Evolutionary conservation across 441 rosid species (phyloP), one percentile per base, ranked within the genome.

Genomic region (Adansonia madagascariensis): DNA sequence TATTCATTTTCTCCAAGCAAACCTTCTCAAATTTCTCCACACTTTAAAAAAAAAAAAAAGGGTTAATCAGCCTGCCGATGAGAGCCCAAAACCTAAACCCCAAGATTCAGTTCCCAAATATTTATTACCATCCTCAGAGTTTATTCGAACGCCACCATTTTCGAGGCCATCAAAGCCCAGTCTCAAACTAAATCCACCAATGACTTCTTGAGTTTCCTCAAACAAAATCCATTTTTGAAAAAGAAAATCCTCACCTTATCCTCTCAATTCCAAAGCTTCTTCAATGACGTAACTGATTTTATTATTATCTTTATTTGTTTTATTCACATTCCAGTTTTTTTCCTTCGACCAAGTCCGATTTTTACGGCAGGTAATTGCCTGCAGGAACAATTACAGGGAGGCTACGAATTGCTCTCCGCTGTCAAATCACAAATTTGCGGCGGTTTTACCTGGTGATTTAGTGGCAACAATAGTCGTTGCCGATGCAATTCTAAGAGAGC

Each of bases 401-500:
- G 75, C 75, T 74, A 84, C 64, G 41, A 53, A 17, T 17, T n/a
- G 39, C 55, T 43, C 77, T 69, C 78, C 71, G 2, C 71, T 86
- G 80, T 86, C 88, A 44, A 84, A 76, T 71, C 91, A 90, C 83
- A 88, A 81, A 47, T 94, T 94, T 55, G 98, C 98, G 3, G 97
- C 97, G 0, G 84, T 92, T 35, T 84, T 94, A 39, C 98, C 97
- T 0, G 94, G 95, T 14, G 97, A 94, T 85, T 90, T 97, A 24
- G 89, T 90, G 79, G 95, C 94, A 3, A 97, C 92, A 69, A n/a
- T 90, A 64, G 97, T 92, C 82, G 97, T 90, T 81, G 91, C 94
- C 8, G 93, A 94, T 73, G 98, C 98, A 6, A 77, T 94, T 74
- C 53, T 83, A 56, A 94, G 31, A 0, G 31, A 27, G 31, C 31